These are phyloP conservation scores for Oryza meyeriana DNA, from an alignment of 176 grass and related monocot genomes.

Conservation along the genomic window DNA sequence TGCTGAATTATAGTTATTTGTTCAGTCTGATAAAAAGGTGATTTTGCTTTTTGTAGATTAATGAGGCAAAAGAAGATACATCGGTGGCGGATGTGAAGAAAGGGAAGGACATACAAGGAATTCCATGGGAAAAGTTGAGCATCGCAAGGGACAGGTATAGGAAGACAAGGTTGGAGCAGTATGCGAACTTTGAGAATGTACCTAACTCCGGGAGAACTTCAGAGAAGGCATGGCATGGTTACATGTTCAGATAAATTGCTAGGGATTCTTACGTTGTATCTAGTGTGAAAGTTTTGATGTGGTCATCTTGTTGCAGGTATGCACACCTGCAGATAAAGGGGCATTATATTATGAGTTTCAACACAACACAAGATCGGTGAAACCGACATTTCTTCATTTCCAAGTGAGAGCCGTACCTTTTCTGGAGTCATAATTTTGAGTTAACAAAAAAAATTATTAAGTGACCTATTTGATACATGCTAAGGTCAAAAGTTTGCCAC, in stretches of 20 bases:
- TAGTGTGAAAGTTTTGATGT: neutral
- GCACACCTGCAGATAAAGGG: conserved; percentile 54
- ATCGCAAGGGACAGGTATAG: conserved; percentile 54
- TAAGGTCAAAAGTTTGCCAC: neutral
- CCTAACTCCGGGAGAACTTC: conserved; percentile 63
- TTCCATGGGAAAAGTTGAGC: conserved; percentile 53
- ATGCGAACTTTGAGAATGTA: conserved; percentile 80
- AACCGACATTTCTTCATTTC: conserved; percentile 77
- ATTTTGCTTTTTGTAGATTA: conserved; percentile 37
- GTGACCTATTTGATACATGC: neutral
- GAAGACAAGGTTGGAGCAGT: conserved; percentile 46
- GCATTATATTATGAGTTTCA: conserved; percentile 73
- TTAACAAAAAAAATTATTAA: neutral
- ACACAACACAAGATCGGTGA: conserved; percentile 69
- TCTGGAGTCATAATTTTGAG: neutral
- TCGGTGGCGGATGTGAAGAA: conserved; percentile 52
- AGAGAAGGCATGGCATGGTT: conserved; percentile 47
- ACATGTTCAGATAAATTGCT: neutral
- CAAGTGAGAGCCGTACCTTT: conserved; percentile 48
- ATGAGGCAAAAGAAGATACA: conserved; percentile 51
- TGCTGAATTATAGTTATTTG: neutral
- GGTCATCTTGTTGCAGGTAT: conserved; percentile 41
- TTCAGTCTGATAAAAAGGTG: neutral
- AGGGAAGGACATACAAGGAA: conserved; percentile 88
- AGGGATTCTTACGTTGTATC: neutral